These are phyloP conservation scores for Aureobasidium sp. DNA, from an alignment of 2,329 filamentous ascomycete species.

Conservation along the genomic window DNA sequence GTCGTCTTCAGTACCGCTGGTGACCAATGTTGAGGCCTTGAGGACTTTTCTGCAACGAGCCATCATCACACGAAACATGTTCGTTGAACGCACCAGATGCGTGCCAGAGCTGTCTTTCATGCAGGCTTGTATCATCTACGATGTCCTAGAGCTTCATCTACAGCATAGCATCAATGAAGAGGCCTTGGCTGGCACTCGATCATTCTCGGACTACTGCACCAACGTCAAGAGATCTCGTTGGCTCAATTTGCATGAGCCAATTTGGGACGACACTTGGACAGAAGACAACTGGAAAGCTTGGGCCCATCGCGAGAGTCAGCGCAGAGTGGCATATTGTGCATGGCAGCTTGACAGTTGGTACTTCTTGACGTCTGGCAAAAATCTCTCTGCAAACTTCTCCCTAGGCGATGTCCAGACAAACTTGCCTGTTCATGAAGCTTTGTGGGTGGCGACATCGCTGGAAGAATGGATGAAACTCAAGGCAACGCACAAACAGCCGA, in stretches of 20 bases:
- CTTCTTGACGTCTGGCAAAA: neutral
- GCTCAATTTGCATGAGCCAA: neutral
- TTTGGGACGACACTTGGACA: neutral
- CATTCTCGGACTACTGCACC: neutral
- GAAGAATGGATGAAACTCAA: conserved; percentile 1
- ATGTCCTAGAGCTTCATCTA: conserved; percentile 5
- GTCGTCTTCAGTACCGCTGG: neutral
- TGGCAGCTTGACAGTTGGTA: conserved; percentile 6
- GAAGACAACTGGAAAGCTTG: conserved; percentile 3
- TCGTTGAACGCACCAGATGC: neutral
- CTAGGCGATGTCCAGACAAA: conserved; percentile 2
- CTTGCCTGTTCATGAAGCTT: conserved; percentile 7
- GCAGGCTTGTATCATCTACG: neutral
- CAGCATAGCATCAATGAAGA: neutral
- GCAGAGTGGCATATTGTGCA: conserved; percentile 9
- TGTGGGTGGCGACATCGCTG: neutral
- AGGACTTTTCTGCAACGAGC: conserved; percentile 1
- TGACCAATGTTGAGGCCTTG: neutral
- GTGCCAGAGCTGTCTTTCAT: neutral
- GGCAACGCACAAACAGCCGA: conserved; percentile 4
- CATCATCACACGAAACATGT: neutral
- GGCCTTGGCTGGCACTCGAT: neutral
- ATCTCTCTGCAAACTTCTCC: conserved; percentile 1
- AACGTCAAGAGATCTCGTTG: conserved; percentile 4
- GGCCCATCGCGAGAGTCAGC: conserved; percentile 3